Evolutionary conservation across 176 grass and related monocot genomes (phyloP), one percentile per base, ranked within the genome.

Genomic region (Phoenix dactylifera): DNA sequence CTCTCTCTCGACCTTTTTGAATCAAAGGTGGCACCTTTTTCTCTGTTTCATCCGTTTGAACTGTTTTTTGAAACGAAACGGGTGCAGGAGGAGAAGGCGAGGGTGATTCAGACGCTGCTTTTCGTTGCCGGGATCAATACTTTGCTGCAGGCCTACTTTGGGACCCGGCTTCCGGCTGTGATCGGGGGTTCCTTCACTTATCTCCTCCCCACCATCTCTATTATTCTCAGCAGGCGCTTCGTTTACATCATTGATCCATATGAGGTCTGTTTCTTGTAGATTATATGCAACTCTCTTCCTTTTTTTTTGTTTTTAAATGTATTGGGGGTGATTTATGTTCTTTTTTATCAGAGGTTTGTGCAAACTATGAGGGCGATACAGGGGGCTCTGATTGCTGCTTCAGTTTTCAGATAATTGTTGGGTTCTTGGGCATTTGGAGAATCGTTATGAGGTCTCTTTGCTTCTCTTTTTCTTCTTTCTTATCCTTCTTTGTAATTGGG

Each of bases 101-200:
- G 77, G 58, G 92, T 97, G 78, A 90, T 97, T 68, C 87, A 97
- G 72, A 80, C 92, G 65, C 74, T 97, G 65, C 78, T 97, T 15
- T 91, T 97, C 82, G 75, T 97, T 0, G 69, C 92, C 7, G 87
- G 83, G 51, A 97, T 91, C 76, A 97, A 97, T 72, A 97, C 92
- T 60, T 63, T 97, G 30, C 69, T 87, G 58, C 92, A 97, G 79
- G 92, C 85, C 0, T 74, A 85, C 71, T 72, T 97, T 32, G 92
- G 92, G 50, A 85, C 92, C 23, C 75, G 92, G 2, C 70, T 97
- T 35, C 79, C 92, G 12, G 78, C 72, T 65, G 87, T 97, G 61
- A 90, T 97, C 29, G 76, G 55, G 22, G 87, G 84, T 23, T 97
- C 92, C 61, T 90, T 69, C 69, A 85, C 87, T 39, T 97, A 80